These are phyloP conservation scores for Xylogone sp. DNA, from an alignment of 2,329 filamentous ascomycete species.

Conservation along the genomic window DNA sequence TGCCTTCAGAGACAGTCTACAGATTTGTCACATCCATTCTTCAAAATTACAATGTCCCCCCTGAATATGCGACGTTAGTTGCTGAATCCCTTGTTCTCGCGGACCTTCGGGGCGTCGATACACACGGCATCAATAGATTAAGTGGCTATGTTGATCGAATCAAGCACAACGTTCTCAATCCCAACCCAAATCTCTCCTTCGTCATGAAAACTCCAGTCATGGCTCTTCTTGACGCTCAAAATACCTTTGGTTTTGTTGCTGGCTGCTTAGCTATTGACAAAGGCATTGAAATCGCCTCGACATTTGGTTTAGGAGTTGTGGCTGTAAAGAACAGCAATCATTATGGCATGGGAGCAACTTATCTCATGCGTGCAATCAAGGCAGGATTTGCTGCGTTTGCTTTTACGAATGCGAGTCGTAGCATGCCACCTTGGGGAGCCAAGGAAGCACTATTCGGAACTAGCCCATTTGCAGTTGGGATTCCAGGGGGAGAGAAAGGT, in stretches of 20 bases:
- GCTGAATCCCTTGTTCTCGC: conserved; percentile 68
- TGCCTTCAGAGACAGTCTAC: background rate
- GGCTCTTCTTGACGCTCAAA: conserved; percentile 58
- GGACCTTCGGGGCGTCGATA: conserved; percentile 75
- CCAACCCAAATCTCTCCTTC: conserved; percentile 53
- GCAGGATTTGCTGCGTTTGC: conserved; percentile 57
- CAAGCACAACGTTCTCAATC: conserved; percentile 63
- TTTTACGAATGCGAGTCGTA: conserved; percentile 30
- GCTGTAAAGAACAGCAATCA: conserved; percentile 75
- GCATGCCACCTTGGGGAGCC: conserved; percentile 30
- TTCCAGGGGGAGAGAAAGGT: conserved; percentile 51
- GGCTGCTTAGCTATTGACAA: conserved; percentile 62
- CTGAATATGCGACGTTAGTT: conserved; percentile 55
- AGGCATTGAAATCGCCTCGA: conserved; percentile 62
- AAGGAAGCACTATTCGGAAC: conserved; percentile 17
- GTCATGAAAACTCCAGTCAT: conserved; percentile 62
- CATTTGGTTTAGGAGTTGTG: conserved; percentile 71
- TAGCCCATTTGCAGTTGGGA: conserved; percentile 41
- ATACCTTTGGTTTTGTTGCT: conserved; percentile 73
- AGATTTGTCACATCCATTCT: conserved; percentile 15
- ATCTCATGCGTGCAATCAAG: conserved; percentile 74
- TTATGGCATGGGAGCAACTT: conserved; percentile 79
- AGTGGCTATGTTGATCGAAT: conserved; percentile 76
- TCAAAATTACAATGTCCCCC: conserved; percentile 51
- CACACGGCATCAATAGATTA: conserved; percentile 74